phyloP scores from a whole-genome alignment of 139 green algal species.

The Penium margaritaceum region DNA sequence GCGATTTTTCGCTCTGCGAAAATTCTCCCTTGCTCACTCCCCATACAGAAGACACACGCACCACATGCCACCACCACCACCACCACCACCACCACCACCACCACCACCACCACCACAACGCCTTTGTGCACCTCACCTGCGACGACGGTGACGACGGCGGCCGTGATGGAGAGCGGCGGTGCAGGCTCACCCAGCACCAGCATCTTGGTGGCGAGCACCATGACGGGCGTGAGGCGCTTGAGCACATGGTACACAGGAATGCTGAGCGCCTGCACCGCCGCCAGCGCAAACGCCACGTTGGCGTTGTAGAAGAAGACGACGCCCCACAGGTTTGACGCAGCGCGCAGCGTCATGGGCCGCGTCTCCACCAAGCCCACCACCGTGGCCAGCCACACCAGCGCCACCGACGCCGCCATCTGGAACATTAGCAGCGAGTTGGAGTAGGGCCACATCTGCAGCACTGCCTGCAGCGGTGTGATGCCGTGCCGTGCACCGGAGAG shows the following conservation, averaged over 20 bases:
- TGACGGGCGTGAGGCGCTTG: constrained; percentile 38
- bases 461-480: too few relatives aligned
- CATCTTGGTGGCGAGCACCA: constrained; percentile 30
- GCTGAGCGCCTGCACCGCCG: constrained; percentile 34
- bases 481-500: too few relatives aligned
- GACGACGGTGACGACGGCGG: too few relatives aligned
- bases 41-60: too few relatives aligned
- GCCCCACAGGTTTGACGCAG: constrained; percentile 3
- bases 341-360: constrained; percentile 10
- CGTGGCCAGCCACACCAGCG: constrained; percentile 12
- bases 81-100: too few relatives aligned
- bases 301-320: constrained; percentile 53
- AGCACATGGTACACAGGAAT: constrained; percentile 50
- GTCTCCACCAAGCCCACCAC: constrained; percentile 12
- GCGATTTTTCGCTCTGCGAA: too few relatives aligned
- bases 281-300: constrained; percentile 52
- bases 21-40: too few relatives aligned
- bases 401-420: constrained; percentile 39
- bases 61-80: too few relatives aligned
- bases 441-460: constrained; percentile 34
- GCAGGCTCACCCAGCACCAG: constrained; percentile 6
- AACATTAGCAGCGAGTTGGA: constrained; percentile 36
- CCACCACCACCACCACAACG: too few relatives aligned
- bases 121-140: too few relatives aligned
- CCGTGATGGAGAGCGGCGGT: too few relatives aligned